Evolutionary conservation across 306 rosid species (phyloP).

Genomic region (Medicago lupulina): DNA sequence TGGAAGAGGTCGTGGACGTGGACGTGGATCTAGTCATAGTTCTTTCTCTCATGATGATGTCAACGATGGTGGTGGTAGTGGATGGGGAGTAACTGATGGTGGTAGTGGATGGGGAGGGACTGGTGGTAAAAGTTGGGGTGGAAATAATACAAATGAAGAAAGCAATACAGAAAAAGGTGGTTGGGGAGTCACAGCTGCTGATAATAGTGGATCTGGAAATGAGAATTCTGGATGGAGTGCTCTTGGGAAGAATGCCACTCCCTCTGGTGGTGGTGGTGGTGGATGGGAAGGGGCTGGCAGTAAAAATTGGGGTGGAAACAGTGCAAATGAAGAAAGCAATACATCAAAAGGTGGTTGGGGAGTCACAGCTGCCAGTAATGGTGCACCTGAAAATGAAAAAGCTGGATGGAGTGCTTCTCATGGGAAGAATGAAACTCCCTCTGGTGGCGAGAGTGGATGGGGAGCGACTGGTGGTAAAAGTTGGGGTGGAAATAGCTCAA

Average conservation of each 20-base stretch:
- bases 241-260: conserved; percentile 8
- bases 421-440: conserved; percentile 14
- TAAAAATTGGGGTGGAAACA: conserved; percentile 33
- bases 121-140: conserved; percentile 37
- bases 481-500: conserved; percentile 30
- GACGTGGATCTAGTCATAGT: not conserved
- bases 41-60: conserved; percentile 24
- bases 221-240: conserved; percentile 25
- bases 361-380: not conserved
- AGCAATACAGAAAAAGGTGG: not conserved
- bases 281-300: conserved; percentile 14
- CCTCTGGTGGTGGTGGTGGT: conserved; percentile 27
- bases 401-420: not conserved
- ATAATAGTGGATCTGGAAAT: conserved; percentile 30
- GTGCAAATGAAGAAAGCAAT: conserved; percentile 13
- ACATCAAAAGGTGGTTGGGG: conserved; percentile 10
- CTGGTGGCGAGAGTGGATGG: conserved; percentile 19
- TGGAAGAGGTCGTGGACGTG: conserved; percentile 21
- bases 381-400: not conserved
- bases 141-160: conserved; percentile 30
- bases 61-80: not conserved
- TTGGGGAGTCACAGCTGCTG: not conserved
- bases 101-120: conserved; percentile 29
- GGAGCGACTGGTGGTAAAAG: conserved; percentile 1
- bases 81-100: conserved; percentile 8